Conservation (phyloP, 2,329 filamentous ascomycete genomes). For the Trichoderma pleuroti region DNA sequence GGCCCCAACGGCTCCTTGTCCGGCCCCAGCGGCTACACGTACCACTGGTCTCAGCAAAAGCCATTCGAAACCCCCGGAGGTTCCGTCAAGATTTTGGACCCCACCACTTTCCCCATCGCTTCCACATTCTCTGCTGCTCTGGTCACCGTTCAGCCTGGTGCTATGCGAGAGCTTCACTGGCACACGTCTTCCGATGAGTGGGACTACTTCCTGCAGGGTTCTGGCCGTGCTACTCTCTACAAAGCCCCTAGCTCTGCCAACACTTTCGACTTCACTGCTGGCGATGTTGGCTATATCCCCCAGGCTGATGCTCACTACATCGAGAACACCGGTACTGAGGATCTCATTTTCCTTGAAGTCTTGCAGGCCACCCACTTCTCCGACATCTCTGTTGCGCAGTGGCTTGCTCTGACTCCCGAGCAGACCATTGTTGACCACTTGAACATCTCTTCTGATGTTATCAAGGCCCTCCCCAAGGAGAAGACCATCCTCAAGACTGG, state of each 20-base stretch:
- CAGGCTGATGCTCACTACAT: constrained; percentile 52
- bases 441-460: constrained; percentile 35
- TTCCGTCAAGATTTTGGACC: constrained; percentile 57
- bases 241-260: constrained; percentile 46
- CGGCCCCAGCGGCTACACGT: constrained; percentile 42
- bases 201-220: constrained; percentile 56
- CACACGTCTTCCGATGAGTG: constrained; percentile 59
- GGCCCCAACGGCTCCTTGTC: constrained; percentile 42
- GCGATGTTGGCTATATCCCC: constrained; percentile 58
- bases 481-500: constrained; percentile 43
- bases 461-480: constrained; percentile 38
- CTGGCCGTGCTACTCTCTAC: constrained; percentile 55
- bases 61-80: constrained; percentile 53
- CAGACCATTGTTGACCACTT: constrained; percentile 59
- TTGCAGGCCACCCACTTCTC: constrained; percentile 50
- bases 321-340: constrained; percentile 57
- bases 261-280: constrained; percentile 58
- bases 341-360: constrained; percentile 58
- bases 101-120: constrained; percentile 54
- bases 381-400: constrained; percentile 55
- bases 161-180: constrained; percentile 64
- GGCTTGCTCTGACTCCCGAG: constrained; percentile 54
- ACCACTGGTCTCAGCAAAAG: constrained; percentile 50
- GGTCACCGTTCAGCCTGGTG: constrained; percentile 57
- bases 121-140: constrained; percentile 53